Base-by-base conservation (phyloP, 768 basidiomycete species). In the Lentinula detonsa region DNA sequence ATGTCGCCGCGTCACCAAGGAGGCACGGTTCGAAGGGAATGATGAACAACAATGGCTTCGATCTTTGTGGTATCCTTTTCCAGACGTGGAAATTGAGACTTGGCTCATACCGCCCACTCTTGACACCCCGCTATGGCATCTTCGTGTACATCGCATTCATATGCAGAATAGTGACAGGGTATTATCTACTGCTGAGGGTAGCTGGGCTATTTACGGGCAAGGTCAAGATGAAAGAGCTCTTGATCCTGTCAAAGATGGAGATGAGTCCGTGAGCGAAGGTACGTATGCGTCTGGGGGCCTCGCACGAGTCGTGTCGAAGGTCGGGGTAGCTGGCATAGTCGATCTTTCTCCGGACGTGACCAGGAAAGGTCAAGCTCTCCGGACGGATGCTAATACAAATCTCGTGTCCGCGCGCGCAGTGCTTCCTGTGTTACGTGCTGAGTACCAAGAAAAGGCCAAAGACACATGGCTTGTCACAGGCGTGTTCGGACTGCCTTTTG, bases 41-140 rank as follows among this genome's bases (percentile, higher is more conserved):
- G 43, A n/a, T 16, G 33, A 60, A 63, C 61, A 76, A 61, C 75
- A 72, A 51, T 85, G 84, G 81, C 73, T 91, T 46, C 75, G 83
- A 57, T 84, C 85, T 48, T 83, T 83, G 76, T 91, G 90, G 90
- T 80, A 83, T 65, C 89, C 89, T 13, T 91, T 87, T 87, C 75
- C 76, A 45, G 88, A 83, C 69, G 87, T 88, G 34, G 75, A 81
- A 61, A 84, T 91, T 49, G 88, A 90, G 73, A 91, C 89, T 23
- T 88, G 85, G 85, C 78, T 90, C 15, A 74, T 89, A 6, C 88
- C 88, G 1, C 88, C 90, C 3, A 77, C 79, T 42, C 60, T 67
- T 15, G 80, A 74, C 4, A 75, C 83, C 6, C 84, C 86, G 2
- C 73, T 84, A 18, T 90, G 87, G 87, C 87, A 91, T 67, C 67